These are phyloP conservation scores for Gossypium turneri DNA, from an alignment of 345 rosid genomes.

Conservation along the genomic window DNA sequence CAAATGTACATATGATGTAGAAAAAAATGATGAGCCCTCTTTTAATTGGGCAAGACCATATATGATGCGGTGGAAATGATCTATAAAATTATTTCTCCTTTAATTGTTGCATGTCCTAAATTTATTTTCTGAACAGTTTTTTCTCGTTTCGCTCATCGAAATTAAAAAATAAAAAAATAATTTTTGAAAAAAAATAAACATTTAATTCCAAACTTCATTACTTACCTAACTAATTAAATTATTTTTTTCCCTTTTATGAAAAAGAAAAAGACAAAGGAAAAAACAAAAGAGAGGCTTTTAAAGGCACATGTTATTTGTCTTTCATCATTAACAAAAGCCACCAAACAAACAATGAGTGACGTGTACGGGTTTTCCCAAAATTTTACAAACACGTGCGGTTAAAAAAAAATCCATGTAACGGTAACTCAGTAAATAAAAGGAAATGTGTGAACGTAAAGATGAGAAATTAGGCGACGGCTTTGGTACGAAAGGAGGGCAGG, in stretches of 20 bases:
- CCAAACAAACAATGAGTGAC: neutral
- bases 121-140: no score
- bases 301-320: neutral
- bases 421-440: neutral
- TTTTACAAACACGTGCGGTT: constrained; percentile 4
- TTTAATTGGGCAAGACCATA: no score
- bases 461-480: neutral
- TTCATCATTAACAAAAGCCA: neutral
- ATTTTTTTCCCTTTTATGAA: neutral
- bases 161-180: no score
- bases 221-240: neutral
- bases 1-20: no score
- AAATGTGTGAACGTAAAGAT: neutral
- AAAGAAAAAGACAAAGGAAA: neutral
- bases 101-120: no score
- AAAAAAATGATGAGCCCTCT: no score
- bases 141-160: no score
- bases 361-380: neutral
- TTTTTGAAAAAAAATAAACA: no score
- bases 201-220: neutral
- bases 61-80: no score
- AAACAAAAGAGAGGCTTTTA: neutral
- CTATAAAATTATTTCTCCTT: no score
- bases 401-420: neutral
- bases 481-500: constrained; percentile 4